Evolutionary conservation across 805 yeast genomes (phyloP), one percentile per base, ranked within the genome.

Genomic region (Nakazawaea ernobii): DNA sequence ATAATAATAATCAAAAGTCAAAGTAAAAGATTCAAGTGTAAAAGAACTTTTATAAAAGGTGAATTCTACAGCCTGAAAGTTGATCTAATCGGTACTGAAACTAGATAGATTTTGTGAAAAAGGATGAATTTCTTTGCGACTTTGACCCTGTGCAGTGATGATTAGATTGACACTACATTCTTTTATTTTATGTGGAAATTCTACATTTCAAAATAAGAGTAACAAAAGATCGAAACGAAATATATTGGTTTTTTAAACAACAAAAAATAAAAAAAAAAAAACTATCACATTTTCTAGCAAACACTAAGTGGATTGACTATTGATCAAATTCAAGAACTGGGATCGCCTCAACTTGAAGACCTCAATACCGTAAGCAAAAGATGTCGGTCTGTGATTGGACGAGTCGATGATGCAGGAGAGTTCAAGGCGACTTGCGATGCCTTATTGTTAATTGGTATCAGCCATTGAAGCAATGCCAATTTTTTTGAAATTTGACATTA

Each of bases 221-320:
- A n/a, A n/a, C n/a, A n/a, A n/a, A n/a, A n/a, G n/a, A n/a, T 77
- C 92, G 57, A 98, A 92, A 67, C 82, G 99, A 55, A 89, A 97
- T 32, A 80, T 98, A 64, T 75, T 92, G 56, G 98, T 92, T 3
- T 91, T 88, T 66, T 98, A 92, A 68, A 97, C 97, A 2, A 61
- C n/a, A n/a, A n/a, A n/a, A n/a, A n/a, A n/a, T n/a, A 73, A 6
- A 69, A 75, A n/a, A 98, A 92, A 68, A 81, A 98, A 63, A 92
- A 92, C 65, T 92, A 92, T 66, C 98, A 92, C 62, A 89, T 92
- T 40, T 92, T 92, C 62, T 92, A 92, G 66, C 99, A 92, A 68
- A 62, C 94, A 54, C 68, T 91, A 57, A 79, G 80, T 17, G 99
- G 98, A 49, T 69, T 85, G 59, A 63, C 74, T 29, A 71, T 67